Base-by-base conservation (phyloP, 2,329 filamentous ascomycete genomes). In the Hypoxylon sp. region DNA sequence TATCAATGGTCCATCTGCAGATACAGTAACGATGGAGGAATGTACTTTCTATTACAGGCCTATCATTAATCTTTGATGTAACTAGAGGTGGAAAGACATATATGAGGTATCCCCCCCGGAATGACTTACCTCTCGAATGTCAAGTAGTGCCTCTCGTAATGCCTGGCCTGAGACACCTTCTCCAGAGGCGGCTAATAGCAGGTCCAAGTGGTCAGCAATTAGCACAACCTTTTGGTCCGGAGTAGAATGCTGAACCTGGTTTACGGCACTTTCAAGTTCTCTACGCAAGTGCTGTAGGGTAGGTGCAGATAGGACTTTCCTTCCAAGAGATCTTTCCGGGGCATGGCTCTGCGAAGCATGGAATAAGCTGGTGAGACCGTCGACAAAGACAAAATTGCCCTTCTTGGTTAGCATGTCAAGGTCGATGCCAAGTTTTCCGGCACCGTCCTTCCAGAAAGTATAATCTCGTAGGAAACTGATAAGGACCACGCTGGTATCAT, bases 381-480 rank as follows among this genome's bases (percentile, higher is more conserved):
- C 94, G 33, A 97, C 85, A 73, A 94, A 95, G 47, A 83, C 81
- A 74, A 97, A 91, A 57, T 85, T 86, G 33, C 86, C 86, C 67
- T 87, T 86, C 37, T 84, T 83, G 59, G 81, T 79, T 3, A 91
- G 78, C 5, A 84, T 84, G 17, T 91, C 87, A 55, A 96, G 82
- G 79, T 97, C 93, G 53, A 96, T 76, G 2, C 92, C 92, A 76
- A 94, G 80, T 79, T 90, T 90, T 59, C 88, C 86, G 1, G 86
- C 86, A 54, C 92, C 91, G 2, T 90, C 87, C 69, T 84, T 89
- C 94, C 94, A 98, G 77, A 97, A 97, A 1, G 87, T 83, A 70
- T 86, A 87, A 74, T 95, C 91, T 67, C 93, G 87, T 80, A 97
- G 82, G 80, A 96, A 97, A 81, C 92, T 97, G 64, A 96, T 89